Evolutionary conservation across 106 monocot genomes (phyloP), one percentile per base, ranked within the genome.

Genomic region (Dendrobium catenatum): DNA sequence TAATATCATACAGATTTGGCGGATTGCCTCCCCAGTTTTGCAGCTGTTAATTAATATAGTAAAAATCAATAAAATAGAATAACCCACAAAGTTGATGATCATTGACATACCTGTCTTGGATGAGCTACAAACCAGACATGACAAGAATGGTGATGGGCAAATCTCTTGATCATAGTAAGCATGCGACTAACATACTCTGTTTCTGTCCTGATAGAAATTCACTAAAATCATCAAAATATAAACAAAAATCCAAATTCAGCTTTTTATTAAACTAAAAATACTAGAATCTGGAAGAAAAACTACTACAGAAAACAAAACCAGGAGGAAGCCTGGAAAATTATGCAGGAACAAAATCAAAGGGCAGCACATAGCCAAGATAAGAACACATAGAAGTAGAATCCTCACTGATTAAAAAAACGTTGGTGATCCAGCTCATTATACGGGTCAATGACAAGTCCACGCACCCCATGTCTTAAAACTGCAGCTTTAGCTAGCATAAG

Each of bases 101-200:
- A 47, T 55, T 68, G 10, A 2, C 18, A 40, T 91, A 94, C 97
- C 94, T 94, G 94, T 92, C 75, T 94, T 54, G 97, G 97, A 84
- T 98, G 94, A 16, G 97, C 97, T 68, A 98, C 94, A 84, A 98
- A 98, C 97, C 97, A 98, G 16, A 98, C 97, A 85, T 98, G 97
- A 44, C 97, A 98, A 24, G 91, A 88, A 87, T 98, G 92, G 78
- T 93, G 94, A 26, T 88, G 88, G 42, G 95, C 92, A 86, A 98
- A 98, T 44, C 98, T 89, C 80, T 95, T 98, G 37, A 98, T 85
- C 80, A 85, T 88, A 13, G 89, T 95, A 29, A 98, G 89, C 86
- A 95, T 95, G 55, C 88, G 94, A 85, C 98, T 98, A 18, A 98
- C 98, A 77, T 98, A 98, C 77, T 98, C 98, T 15, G 95, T 95